Evolutionary conservation across 257 asterid species (phyloP).

Genomic region (Nicotiana tabacum): DNA sequence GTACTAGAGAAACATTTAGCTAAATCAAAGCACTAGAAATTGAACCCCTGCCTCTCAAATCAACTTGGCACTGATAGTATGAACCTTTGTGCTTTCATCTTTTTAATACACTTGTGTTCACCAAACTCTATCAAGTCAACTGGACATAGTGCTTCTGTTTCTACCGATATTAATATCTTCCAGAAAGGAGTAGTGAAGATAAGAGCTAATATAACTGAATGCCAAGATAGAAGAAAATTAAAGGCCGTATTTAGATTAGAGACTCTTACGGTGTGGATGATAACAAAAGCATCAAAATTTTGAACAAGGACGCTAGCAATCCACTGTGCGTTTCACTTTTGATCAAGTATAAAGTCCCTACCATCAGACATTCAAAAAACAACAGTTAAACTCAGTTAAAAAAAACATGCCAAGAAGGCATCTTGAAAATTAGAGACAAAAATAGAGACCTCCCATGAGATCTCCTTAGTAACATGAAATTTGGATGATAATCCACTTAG

Average conservation of each 20-base stretch:
- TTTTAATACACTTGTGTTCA: neutral
- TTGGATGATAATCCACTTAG: neutral
- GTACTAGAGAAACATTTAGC: neutral
- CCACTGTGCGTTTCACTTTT: constrained; percentile 61
- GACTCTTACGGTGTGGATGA: constrained; percentile 90
- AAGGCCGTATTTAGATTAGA: neutral
- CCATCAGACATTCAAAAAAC: constrained; percentile 3
- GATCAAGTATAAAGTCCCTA: constrained; percentile 73
- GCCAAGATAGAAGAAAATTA: neutral
- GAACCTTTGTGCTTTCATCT: neutral
- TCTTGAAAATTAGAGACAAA: neutral
- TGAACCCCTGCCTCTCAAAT: neutral
- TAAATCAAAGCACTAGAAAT: neutral
- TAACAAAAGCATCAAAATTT: constrained; percentile 66
- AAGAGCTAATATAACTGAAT: constrained; percentile 1
- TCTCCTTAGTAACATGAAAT: neutral
- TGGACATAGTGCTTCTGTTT: neutral
- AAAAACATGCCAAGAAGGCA: neutral
- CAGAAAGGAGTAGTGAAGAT: neutral
- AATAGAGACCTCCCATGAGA: neutral
- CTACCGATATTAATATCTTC: neutral
- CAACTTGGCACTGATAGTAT: neutral
- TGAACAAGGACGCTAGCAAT: constrained; percentile 69
- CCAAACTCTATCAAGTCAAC: neutral
- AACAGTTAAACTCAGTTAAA: neutral